A percentile compares a stretch with the other conserved stretches of the same genome.
phyloP scores from a whole-genome alignment of 2,329 filamentous ascomycete genomes.

The Madurella fahalii region DNA sequence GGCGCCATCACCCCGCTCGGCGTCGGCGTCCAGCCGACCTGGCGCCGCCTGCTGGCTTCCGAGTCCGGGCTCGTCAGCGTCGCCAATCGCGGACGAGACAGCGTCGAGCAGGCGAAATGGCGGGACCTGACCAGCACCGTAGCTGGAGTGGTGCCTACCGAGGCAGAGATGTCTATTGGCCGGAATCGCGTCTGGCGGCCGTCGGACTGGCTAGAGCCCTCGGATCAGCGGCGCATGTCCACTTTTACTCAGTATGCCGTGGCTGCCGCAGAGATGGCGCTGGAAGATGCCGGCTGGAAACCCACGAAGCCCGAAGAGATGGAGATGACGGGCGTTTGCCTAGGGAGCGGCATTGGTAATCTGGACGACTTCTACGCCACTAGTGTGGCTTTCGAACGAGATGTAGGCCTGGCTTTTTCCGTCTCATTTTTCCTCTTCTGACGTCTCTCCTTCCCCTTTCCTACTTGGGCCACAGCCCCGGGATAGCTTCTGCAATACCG shows the following conservation, averaged over 20 bases:
- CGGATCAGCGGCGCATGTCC: constrained; percentile 75
- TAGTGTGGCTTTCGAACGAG: constrained; percentile 68
- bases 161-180: constrained; percentile 41
- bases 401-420: constrained; percentile 47
- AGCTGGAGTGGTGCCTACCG: constrained; percentile 72
- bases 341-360: constrained; percentile 94
- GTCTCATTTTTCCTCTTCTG: background rate
- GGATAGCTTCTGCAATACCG: background rate
- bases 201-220: constrained; percentile 49
- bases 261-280: constrained; percentile 79
- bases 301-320: constrained; percentile 56
- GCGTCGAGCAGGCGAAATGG: constrained; percentile 50
- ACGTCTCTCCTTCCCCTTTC: background rate
- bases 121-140: constrained; percentile 75
- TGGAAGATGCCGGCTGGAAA: constrained; percentile 76
- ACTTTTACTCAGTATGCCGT: constrained; percentile 87
- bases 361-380: constrained; percentile 87
- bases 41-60: constrained; percentile 74
- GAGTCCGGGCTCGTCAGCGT: constrained; percentile 78
- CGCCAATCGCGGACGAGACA: constrained; percentile 47
- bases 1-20: constrained; percentile 81
- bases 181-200: constrained; percentile 42
- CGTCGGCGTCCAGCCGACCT: constrained; percentile 71
- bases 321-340: constrained; percentile 80
- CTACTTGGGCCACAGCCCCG: background rate